These are phyloP conservation scores for Populus deltoides DNA, from an alignment of 345 rosid genomes.

Conservation along the genomic window DNA sequence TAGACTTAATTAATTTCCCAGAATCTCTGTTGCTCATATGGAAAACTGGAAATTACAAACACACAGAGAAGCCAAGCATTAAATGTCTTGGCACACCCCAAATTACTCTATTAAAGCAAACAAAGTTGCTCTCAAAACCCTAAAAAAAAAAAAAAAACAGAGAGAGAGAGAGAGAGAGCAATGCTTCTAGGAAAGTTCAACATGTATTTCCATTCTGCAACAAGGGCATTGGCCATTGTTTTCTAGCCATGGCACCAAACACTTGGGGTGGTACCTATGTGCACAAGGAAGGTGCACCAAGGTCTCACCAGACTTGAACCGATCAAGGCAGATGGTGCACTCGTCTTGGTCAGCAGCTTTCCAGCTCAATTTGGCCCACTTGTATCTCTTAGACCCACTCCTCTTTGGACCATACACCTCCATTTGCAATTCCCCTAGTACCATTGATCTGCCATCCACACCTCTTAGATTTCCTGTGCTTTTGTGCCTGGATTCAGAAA, in stretches of 20 bases:
- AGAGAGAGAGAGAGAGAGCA: too few species aligned
- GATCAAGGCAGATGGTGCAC: conserved; percentile 69
- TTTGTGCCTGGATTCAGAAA: conserved; percentile 26
- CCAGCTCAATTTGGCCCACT: conserved; percentile 57
- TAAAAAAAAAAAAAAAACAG: background rate
- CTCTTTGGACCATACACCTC: conserved; percentile 20
- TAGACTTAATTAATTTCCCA: too few species aligned
- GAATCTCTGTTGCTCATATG: background rate
- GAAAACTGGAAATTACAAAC: background rate
- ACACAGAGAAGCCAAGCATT: background rate
- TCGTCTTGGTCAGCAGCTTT: conserved; percentile 55
- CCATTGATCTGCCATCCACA: conserved; percentile 12
- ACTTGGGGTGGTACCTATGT: conserved; percentile 62
- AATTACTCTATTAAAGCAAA: background rate
- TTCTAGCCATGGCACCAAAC: conserved; percentile 72
- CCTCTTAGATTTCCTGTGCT: conserved; percentile 21
- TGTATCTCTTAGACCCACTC: conserved; percentile 24
- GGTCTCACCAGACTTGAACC: conserved; percentile 53
- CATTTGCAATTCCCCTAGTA: conserved; percentile 25
- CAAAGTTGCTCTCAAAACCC: background rate
- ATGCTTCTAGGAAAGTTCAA: background rate
- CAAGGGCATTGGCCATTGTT: conserved; percentile 65
- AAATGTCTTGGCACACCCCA: too few species aligned
- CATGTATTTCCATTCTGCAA: conserved; percentile 50
- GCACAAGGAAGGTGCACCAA: conserved; percentile 59